Evolutionary conservation across 208 protist genomes (phyloP), one percentile per base, ranked within the genome.

Genomic region (Leishmania amazonensis): DNA sequence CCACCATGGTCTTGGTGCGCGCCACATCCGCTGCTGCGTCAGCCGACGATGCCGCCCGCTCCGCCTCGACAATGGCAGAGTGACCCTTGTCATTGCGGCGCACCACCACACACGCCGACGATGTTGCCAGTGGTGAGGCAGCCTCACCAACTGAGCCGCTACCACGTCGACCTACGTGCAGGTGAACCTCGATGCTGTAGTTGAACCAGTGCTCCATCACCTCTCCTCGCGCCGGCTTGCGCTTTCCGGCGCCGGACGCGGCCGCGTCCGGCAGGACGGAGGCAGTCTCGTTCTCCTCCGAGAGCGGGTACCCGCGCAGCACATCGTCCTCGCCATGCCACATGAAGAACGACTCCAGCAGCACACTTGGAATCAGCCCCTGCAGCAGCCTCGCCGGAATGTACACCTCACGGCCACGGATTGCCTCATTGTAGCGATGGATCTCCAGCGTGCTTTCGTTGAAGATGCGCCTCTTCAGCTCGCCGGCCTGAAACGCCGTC

Each of bases 271-370:
- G 80, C 73, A 83, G 73, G 70, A 79, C 80, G 4, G 74, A 73
- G 28, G 80, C 80, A 35, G 80, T 47, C 51, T 79, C 79, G 62
- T 47, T 79, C 62, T 83, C 79, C 73, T 86, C 75, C 47, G 81
- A 81, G n/a, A 85, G 40, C 4, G 87, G 76, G 81, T 96, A 94
- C n/a, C 93, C 91, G 21, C 94, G 91, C 65, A 97, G 64, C 67
- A 96, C 84, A 58, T 94, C 86, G 73, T 96, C 91, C 81, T 93
- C 87, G 54, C 93, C 93, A 60, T 95, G 91, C 94, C 94, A 97
- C 57, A 97, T 86, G 51, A 91, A 87, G 83, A 97, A 96, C 24
- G 86, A 77, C 89, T 97, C 94, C 28, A 97, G 89, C 47, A 97
- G 81, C 35, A 80, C 90, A 51, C 90, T 88, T 17, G 94, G 94